Base-by-base conservation (phyloP, 2,329 filamentous ascomycete species). In the Fusarium oxysporum region DNA sequence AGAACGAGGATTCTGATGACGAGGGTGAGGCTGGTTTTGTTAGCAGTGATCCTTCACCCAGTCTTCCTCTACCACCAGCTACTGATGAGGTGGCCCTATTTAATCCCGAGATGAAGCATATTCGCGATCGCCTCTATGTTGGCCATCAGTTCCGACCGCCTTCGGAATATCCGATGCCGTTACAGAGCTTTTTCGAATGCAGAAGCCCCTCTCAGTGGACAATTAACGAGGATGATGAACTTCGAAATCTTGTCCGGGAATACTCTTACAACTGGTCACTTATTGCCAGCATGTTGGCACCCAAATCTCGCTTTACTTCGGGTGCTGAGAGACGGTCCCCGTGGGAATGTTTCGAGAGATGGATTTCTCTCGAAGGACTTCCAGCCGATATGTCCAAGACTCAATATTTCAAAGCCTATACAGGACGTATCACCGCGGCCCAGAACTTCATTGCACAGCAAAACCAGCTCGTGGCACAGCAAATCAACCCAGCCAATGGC, bases 331-430 rank as follows among this genome's bases (percentile, higher is more conserved):
- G 96, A 70, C 90, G 96, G 53, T 98, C 96, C 6, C 95, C 96
- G 0, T 99, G 96, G 96, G 96, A 99, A 83, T 99, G 96, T 80
- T 99, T 99, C 77, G 96, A 99, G 82, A 90, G 96, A 47, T 99
- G 96, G 96, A 93, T 98, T 61, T 92, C 93, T 75, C 85, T 98
- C 17, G 96, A 98, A 83, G 95, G 95, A 2, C 86, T 98, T 41
- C 96, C 96, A 8, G 90, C 92, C 16, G 96, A 99, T 73, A 97
- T 98, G 92, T 92, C 93, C 23, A 97, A 97, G 83, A 97, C 94
- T 1, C 92, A 95, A 48, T 99, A 98, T 80, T 99, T 98, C 86
- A 94, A 95, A 78, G 83, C 88, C 3, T 92, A 91, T 78, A 90
- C 89, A 72, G 83, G 83, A 14, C 84, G 90, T 33, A 90, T 92